phyloP scores from a whole-genome alignment of 1,284 basidiomycete genomes.

The Marasmius tenuissimus region DNA sequence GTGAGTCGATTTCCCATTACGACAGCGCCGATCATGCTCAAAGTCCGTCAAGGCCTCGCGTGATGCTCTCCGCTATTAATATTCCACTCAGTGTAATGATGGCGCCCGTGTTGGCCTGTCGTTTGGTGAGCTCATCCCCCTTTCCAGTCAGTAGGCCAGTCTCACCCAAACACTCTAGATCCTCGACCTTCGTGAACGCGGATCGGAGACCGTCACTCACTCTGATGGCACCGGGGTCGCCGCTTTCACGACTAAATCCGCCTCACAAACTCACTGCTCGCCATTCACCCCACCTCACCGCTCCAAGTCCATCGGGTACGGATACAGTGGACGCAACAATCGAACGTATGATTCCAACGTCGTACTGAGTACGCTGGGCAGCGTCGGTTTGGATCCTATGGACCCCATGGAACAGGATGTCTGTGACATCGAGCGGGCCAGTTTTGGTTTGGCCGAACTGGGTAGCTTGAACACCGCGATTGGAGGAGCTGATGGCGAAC shows the following conservation, averaged over 20 bases:
- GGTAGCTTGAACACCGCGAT: constrained; percentile 45
- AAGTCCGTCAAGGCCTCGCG: constrained; percentile 55
- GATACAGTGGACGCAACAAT: constrained; percentile 25
- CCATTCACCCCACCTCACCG: constrained; percentile 50
- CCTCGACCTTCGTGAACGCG: constrained; percentile 73
- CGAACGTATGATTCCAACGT: constrained; percentile 58
- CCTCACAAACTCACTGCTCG: constrained; percentile 44
- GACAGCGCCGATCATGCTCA: constrained; percentile 7
- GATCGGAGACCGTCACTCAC: constrained; percentile 69
- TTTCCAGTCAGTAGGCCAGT: not conserved
- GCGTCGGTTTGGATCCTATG: constrained; percentile 51
- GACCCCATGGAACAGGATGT: constrained; percentile 50
- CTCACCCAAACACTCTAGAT: constrained; percentile 42
- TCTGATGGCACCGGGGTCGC: constrained; percentile 64
- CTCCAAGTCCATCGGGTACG: constrained; percentile 31
- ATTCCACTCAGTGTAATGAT: constrained; percentile 86
- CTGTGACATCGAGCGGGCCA: constrained; percentile 55
- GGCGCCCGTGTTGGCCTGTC: constrained; percentile 74
- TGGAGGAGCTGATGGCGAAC: constrained; percentile 49
- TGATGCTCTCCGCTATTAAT: constrained; percentile 79
- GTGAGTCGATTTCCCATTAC: constrained; percentile 36
- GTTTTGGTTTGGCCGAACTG: constrained; percentile 38
- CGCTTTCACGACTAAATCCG: constrained; percentile 60
- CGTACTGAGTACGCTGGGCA: constrained; percentile 67
- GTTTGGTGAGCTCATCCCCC: constrained; percentile 49